Base-by-base conservation (phyloP, 2,329 filamentous ascomycete genomes). In the Claviceps pusilla region DNA sequence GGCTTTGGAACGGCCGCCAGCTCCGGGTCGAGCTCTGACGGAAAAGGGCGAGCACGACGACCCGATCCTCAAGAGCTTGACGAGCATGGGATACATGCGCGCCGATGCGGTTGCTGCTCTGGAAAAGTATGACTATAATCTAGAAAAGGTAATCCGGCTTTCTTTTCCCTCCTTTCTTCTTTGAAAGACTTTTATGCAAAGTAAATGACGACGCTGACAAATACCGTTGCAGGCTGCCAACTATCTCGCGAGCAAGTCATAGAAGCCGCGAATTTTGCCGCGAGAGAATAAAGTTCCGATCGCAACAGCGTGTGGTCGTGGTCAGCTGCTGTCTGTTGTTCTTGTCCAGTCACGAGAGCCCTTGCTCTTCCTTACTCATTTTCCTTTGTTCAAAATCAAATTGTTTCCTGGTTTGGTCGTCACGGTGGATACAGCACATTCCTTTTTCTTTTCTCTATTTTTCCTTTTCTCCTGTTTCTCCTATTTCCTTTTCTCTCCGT, bases 81-180 rank as follows among this genome's bases (percentile, higher is more conserved):
- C 88, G 1, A 78, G 80, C 10, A 95, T 97, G 89, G 91, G 91
- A 0, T 97, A 94, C 66, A 71, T 81, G 4, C 77, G 91, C 35
- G 73, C 76, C 7, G 82, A 87, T 51, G 86, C 89, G 16, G 72
- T 96, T 41, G 75, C 76, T 51, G 91, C 93, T 29, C 72, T 97
- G 65, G 91, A 97, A 74, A 90, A 91, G 68, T 95, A 87, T 67
- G 89, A 97, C 71, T 96, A 97, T 71, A 93, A 96, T 68, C 78
- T 96, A 66, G 89, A 95, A 70, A 89, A 87, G 80, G 91, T 95
- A 72, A 82, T 74, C 33, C 19, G 28, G 19, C 3, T n/a, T 19
- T 41, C 14, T 37, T 24, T 2, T 28, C 19, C 11, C 10, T 41
- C 4, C 14, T 41, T n/a, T 7, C n/a, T 16, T 41, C 16, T 7